Percentiles rank a stretch among this genome's conserved stretches.
These are phyloP conservation scores for Polyplosphaeria fusca DNA, from an alignment of 495 filamentous ascomycete genomes.

Conservation along the genomic window DNA sequence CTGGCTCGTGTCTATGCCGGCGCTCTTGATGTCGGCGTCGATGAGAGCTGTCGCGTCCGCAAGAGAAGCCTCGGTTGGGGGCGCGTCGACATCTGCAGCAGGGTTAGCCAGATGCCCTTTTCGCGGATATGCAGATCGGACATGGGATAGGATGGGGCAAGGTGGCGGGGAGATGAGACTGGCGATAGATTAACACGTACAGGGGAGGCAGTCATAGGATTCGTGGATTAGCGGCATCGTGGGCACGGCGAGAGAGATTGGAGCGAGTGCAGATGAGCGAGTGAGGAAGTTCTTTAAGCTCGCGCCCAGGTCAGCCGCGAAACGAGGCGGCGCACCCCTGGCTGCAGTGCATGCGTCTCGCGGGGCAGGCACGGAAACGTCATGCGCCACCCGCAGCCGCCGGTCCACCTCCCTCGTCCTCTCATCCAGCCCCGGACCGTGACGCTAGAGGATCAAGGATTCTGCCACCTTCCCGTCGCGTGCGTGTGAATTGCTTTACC, in stretches of 20 bases:
- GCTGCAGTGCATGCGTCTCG: neutral
- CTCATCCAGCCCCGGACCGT: neutral
- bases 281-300: conserved; percentile 20
- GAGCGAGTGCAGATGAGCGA: neutral
- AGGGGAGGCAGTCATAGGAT: conserved; percentile 80
- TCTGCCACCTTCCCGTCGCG: neutral
- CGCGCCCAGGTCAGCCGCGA: neutral
- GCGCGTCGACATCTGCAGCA: conserved; percentile 30
- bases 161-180: neutral
- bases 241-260: neutral
- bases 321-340: neutral
- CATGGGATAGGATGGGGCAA: conserved; percentile 19
- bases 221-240: conserved; percentile 66
- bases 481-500: neutral
- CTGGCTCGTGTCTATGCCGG: conserved; percentile 45
- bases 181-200: conserved; percentile 46
- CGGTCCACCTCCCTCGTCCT: neutral
- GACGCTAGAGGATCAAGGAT: neutral
- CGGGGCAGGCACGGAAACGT: conserved; percentile 15
- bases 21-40: conserved; percentile 52
- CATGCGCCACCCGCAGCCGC: conserved; percentile 18
- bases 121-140: conserved; percentile 5
- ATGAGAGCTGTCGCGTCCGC: conserved; percentile 58
- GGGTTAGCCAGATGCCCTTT: conserved; percentile 1
- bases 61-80: conserved; percentile 70